Percentiles rank a stretch among this genome's conserved stretches.
Evolutionary conservation across 306 rosid genomes (phyloP).

Genomic region (cucumber (Cucumis sativus)): DNA sequence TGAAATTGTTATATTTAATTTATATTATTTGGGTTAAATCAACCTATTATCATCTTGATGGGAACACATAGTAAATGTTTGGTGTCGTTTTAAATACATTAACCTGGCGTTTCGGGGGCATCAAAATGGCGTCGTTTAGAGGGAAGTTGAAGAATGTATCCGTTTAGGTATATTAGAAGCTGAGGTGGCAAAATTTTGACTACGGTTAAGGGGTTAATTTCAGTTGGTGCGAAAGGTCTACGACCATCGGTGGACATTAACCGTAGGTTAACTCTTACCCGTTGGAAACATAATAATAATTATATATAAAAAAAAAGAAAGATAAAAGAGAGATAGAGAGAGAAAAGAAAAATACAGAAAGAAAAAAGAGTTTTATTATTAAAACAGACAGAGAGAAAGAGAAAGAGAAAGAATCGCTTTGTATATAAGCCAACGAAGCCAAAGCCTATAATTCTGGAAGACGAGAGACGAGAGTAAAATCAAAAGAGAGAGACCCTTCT

Average conservation of each 20-base stretch:
- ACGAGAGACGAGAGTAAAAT: slow-evolving; percentile 3
- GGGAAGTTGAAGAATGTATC: not conserved
- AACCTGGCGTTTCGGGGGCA: not conserved
- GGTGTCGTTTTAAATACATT: not conserved
- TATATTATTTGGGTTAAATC: too few species aligned
- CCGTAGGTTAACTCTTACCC: slow-evolving; percentile 16
- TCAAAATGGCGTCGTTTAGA: not conserved
- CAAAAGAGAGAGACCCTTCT: not conserved
- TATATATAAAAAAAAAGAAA: not conserved
- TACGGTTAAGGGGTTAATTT: slow-evolving; percentile 14
- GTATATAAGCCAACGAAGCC: slow-evolving; percentile 53
- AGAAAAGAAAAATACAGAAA: not conserved
- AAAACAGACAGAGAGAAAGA: not conserved
- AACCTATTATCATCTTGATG: too few species aligned
- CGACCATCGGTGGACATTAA: slow-evolving; percentile 38
- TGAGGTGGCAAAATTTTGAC: slow-evolving; percentile 12
- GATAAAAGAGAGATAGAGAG: not conserved
- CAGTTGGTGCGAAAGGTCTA: slow-evolving; percentile 14
- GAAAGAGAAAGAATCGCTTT: slow-evolving; percentile 19
- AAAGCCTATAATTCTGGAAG: slow-evolving; percentile 18
- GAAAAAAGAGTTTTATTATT: not conserved
- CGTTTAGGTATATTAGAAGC: not conserved
- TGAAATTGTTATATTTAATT: too few species aligned
- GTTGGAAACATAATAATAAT: not conserved
- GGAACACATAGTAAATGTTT: too few species aligned